A percentile compares a stretch with the other conserved stretches of the same genome.
Evolutionary conservation across 225 moss, liverwort and hornwort species (phyloP).

Genomic region (Physcomitrium patens): DNA sequence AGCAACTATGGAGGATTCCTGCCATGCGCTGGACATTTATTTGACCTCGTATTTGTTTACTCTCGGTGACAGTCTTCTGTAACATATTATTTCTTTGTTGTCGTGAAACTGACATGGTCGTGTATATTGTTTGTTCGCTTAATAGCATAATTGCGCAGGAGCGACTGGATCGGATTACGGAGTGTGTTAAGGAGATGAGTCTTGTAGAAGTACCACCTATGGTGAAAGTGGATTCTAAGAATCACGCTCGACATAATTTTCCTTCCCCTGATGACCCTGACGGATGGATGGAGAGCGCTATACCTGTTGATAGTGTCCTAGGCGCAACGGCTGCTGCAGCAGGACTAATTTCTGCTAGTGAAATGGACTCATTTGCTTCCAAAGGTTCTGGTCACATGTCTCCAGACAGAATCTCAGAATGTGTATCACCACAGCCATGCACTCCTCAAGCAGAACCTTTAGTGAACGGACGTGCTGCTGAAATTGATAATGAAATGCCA

Average conservation of each 20-base stretch:
- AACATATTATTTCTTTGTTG: not conserved
- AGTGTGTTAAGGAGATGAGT: constrained; percentile 96
- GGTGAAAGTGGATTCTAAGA: constrained; percentile 77
- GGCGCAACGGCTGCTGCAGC: constrained; percentile 97
- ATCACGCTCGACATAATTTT: constrained; percentile 41
- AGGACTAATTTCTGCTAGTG: constrained; percentile 88
- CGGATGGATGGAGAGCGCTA: constrained; percentile 97
- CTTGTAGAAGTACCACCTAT: constrained; percentile 74
- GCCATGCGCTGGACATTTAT: not conserved
- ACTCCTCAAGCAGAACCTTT: constrained; percentile 50
- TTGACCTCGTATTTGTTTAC: not conserved
- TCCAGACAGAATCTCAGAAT: constrained; percentile 60
- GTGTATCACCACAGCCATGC: constrained; percentile 53
- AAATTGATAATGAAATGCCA: constrained; percentile 34
- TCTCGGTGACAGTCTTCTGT: not conserved
- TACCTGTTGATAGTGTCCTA: constrained; percentile 86
- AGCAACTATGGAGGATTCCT: not conserved
- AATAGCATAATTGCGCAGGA: constrained; percentile 98
- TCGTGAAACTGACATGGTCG: constrained; percentile 23
- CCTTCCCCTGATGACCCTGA: constrained; percentile 75
- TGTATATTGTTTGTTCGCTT: constrained; percentile 14
- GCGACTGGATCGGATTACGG: constrained; percentile 95
- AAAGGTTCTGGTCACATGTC: constrained; percentile 80
- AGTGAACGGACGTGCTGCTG: constrained; percentile 32
- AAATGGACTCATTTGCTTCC: constrained; percentile 86